phyloP scores from a whole-genome alignment of 2,329 filamentous ascomycete genomes.

The Davidsoniella neocaledoniae region DNA sequence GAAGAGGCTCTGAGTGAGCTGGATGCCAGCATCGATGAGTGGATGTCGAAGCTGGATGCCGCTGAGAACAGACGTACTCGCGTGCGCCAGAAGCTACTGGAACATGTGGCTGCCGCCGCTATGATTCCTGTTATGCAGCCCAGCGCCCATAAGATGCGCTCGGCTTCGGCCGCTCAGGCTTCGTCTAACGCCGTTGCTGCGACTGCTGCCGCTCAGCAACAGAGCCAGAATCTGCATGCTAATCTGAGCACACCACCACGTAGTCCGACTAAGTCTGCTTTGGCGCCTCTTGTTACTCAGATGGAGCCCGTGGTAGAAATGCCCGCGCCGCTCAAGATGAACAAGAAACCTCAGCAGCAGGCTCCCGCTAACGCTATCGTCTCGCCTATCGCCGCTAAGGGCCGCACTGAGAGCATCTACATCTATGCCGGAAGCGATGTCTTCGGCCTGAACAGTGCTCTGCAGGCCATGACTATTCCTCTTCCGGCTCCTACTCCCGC shows the following conservation, averaged over 20 bases:
- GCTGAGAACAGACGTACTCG: conserved; percentile 61
- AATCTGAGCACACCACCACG: conserved; percentile 41
- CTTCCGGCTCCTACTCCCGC: conserved; percentile 21
- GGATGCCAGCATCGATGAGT: conserved; percentile 64
- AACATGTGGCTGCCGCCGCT: conserved; percentile 60
- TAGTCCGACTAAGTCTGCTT: conserved; percentile 34
- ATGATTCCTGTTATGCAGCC: conserved; percentile 27
- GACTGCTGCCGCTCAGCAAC: conserved; percentile 24
- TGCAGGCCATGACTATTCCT: conserved; percentile 25
- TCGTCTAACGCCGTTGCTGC: conserved; percentile 6
- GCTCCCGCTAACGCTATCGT: not conserved
- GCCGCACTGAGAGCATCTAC: conserved; percentile 45
- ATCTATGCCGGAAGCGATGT: conserved; percentile 53
- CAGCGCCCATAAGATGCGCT: conserved; percentile 11
- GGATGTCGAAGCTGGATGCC: conserved; percentile 63
- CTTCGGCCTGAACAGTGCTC: conserved; percentile 48
- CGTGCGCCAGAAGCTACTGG: conserved; percentile 63
- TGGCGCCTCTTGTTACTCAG: conserved; percentile 28
- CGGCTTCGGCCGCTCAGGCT: conserved; percentile 10
- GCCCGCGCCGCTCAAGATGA: conserved; percentile 20
- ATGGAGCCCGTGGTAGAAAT: conserved; percentile 33
- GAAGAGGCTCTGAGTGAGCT: conserved; percentile 65
- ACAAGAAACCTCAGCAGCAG: conserved; percentile 15
- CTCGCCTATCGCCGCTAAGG: conserved; percentile 17
- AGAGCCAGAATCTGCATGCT: conserved; percentile 24